phyloP scores from a whole-genome alignment of 495 filamentous ascomycete species.

The Oidiodendron maius region DNA sequence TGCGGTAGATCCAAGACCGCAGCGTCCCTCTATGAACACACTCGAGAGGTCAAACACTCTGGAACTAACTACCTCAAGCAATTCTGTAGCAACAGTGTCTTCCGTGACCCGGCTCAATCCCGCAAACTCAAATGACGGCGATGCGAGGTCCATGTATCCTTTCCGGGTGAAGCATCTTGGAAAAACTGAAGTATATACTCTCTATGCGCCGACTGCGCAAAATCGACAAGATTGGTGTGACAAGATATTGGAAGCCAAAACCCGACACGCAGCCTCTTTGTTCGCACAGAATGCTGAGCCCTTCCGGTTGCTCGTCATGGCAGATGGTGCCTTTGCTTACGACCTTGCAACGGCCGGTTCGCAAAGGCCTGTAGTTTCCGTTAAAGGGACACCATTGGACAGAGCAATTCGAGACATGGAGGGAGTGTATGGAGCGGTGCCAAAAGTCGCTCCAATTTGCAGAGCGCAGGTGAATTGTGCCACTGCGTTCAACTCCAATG shows the following conservation, averaged over 20 bases:
- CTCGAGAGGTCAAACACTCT: slow-evolving; percentile 51
- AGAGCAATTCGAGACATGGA: slow-evolving; percentile 88
- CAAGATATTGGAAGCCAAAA: slow-evolving; percentile 92
- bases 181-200: slow-evolving; percentile 70
- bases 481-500: slow-evolving; percentile 76
- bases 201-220: slow-evolving; percentile 71
- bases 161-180: slow-evolving; percentile 98
- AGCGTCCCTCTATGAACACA: slow-evolving; percentile 23
- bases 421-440: slow-evolving; percentile 56
- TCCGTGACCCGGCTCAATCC: slow-evolving; percentile 45
- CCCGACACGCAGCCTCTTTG: slow-evolving; percentile 79
- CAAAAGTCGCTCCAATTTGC: slow-evolving; percentile 70
- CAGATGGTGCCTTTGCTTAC: slow-evolving; percentile 84
- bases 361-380: slow-evolving; percentile 31
- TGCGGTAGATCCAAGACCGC: slow-evolving; percentile 31
- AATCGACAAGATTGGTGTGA: slow-evolving; percentile 85
- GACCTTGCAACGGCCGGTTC: slow-evolving; percentile 47
- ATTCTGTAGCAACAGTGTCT: slow-evolving; percentile 27
- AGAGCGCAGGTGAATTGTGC: slow-evolving; percentile 86
- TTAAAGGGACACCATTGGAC: slow-evolving; percentile 87
- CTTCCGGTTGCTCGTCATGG: slow-evolving; percentile 86
- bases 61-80: slow-evolving; percentile 57
- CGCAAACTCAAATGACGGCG: slow-evolving; percentile 36
- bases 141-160: slow-evolving; percentile 84
- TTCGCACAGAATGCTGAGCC: slow-evolving; percentile 94